Evolutionary conservation across 2,329 filamentous ascomycete species (phyloP), one percentile per base, ranked within the genome.

Genomic region (Fonsecaea erecta): DNA sequence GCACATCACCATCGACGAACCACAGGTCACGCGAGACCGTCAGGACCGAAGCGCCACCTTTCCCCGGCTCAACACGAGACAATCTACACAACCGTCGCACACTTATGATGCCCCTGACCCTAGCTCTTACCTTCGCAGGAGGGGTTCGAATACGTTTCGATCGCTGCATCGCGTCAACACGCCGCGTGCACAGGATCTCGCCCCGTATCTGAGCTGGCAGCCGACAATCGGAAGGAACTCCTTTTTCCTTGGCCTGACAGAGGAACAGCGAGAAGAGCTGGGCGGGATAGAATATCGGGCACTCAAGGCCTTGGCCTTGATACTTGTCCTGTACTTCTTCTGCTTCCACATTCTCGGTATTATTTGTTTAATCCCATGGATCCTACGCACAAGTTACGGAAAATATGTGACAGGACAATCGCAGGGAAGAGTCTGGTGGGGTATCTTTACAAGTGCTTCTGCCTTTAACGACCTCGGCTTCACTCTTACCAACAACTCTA

Each of bases 241-340:
- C 11, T 90, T 91, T 40, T 99, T 98, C 74, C 85, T 95, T 12
- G 92, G 93, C 71, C 78, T 99, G 69, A 91, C 90, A 0, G 90
- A 96, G 71, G 92, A 95, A 69, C 93, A 99, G 77, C 87, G 95
- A 70, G 93, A 99, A 75, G 95, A 99, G 77, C 81, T 99, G 1
- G 95, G 95, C 11, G 95, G 95, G 21, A 97, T 99, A 68, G 95
- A 99, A 76, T 99, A 99, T 74, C 89, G 95, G 5, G 91, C 94
- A 0, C 77, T 99, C 66, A 96, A 97, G 76, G 92, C 92, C 1
- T 80, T 99, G 54, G 91, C 91, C 1, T 75, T 92, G 30, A 88
- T 98, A 32, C 81, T 98, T 21, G 83, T 90, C 2, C 81, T 80
- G 7, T 99, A 98, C 77, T 97, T 90, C 74, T 86, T 92, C 75